These are phyloP conservation scores for Tulasnella sp. DNA, from an alignment of 768 basidiomycete species.

Conservation along the genomic window DNA sequence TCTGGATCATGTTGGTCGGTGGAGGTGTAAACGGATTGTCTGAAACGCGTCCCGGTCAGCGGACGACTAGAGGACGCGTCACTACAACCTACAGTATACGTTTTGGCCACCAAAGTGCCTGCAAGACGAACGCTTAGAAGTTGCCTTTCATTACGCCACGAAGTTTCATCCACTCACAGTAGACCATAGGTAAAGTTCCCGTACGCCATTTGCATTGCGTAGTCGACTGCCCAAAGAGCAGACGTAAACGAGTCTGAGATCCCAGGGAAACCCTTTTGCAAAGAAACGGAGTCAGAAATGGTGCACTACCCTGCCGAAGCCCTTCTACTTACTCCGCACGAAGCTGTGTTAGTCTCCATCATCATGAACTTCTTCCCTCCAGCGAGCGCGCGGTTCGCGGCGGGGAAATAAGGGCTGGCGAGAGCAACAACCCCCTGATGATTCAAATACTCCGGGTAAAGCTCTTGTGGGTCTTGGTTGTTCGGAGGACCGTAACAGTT, in stretches of 20 bases:
- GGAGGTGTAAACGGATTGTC: slow-evolving; percentile 4
- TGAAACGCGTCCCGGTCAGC: neutral
- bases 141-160: too few relatives aligned
- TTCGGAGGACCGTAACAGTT: neutral
- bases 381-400: slow-evolving; percentile 23
- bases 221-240: slow-evolving; percentile 41
- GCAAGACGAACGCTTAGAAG: too few relatives aligned
- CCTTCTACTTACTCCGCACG: slow-evolving; percentile 33
- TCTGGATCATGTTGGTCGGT: neutral
- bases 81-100: neutral
- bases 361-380: slow-evolving; percentile 38
- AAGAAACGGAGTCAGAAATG: slow-evolving; percentile 29
- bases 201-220: slow-evolving; percentile 38
- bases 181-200: slow-evolving; percentile 32
- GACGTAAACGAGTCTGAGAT: slow-evolving; percentile 39
- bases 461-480: neutral
- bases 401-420: neutral
- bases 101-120: slow-evolving; percentile 6
- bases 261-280: slow-evolving; percentile 36
- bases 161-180: neutral
- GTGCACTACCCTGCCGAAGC: neutral
- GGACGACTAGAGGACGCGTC: neutral
- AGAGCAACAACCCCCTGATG: neutral
- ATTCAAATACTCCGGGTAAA: neutral
- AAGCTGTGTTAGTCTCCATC: slow-evolving; percentile 54